Base-by-base conservation (phyloP, 805 yeast species). In the Lipomyces sp. region DNA sequence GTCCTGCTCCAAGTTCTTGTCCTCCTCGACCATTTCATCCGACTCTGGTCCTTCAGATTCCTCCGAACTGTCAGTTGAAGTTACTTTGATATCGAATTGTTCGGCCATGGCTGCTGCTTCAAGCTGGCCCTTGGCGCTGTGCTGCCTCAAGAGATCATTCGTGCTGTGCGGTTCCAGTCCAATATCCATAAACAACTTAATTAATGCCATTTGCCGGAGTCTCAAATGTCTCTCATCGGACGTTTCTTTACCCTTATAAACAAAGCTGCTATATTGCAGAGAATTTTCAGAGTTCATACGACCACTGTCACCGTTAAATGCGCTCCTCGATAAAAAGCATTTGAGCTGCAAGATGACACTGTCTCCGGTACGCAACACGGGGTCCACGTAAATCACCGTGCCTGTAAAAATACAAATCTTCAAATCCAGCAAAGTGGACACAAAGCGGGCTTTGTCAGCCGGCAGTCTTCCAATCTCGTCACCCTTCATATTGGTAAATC, bases 381-480 rank as follows among this genome's bases (percentile, higher is more conserved):
- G 79, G 24, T 87, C 89, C 53, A 87, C 85, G 73, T 82, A 85
- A 6, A 89, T 81, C 45, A 90, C 81, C 0, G 85, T 81, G 0
- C 86, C 86, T 51, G 84, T 83, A 71, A 90, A 87, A 1, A 75
- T 73, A 51, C 89, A 84, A 2, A 86, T 80, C 6, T 81, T 80
- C 8, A 84, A 76, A 62, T 85, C 90, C 1, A 90, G 63, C 39
- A 92, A 79, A 0, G 96, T 92, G 2, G 87, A 83, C 8, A 93
- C 74, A 10, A 87, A 82, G 4, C 83, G 77, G 0, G 96, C 92
- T 37, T 86, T 80, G 59, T 86, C 89, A 69, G 88, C 92, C 0
- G 90, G 87, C 0, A 90, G 75, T 70, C 97, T 83, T 0, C 95
- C 98, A 37, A 93, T 80, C 74, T 90, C 97, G 66, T 89, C 62